Evolutionary conservation across 805 yeast genomes (phyloP).

Genomic region (Starmera quercuum): DNA sequence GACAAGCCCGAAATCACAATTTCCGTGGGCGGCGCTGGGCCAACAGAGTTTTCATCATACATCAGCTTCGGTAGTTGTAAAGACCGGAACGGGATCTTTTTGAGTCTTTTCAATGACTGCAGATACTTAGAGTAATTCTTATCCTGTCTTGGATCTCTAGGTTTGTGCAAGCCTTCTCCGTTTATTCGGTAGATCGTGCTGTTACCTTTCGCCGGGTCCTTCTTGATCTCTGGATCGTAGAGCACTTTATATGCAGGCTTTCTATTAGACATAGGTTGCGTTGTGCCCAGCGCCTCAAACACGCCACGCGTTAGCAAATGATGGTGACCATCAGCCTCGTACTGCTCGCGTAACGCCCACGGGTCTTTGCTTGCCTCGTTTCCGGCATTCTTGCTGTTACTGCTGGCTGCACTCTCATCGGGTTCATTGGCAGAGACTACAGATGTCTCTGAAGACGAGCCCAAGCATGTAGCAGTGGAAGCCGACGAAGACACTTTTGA

Average conservation of each 20-base stretch:
- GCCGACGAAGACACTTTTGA: neutral
- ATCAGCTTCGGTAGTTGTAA: constrained; percentile 26
- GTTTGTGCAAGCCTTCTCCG: constrained; percentile 18
- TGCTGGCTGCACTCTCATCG: neutral
- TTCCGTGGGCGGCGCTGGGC: constrained; percentile 66
- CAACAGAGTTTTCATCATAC: constrained; percentile 67
- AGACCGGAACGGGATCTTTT: constrained; percentile 34
- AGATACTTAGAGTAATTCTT: neutral
- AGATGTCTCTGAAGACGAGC: neutral
- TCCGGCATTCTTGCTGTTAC: neutral
- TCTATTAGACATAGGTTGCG: neutral
- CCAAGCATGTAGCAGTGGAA: neutral
- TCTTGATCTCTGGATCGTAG: constrained; percentile 45
- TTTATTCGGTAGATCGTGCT: constrained; percentile 25
- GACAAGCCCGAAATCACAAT: constrained; percentile 66
- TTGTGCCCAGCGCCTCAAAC: neutral
- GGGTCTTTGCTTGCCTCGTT: neutral
- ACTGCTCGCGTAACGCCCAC: neutral
- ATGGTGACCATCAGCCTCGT: neutral
- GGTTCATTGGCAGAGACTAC: neutral
- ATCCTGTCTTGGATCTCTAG: constrained; percentile 36
- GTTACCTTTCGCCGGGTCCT: constrained; percentile 32
- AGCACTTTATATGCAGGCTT: constrained; percentile 31
- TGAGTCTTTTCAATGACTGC: constrained; percentile 28
- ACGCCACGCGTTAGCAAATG: neutral